phyloP scores from a whole-genome alignment of 306 rosid species.

The Quercus glauca region DNA sequence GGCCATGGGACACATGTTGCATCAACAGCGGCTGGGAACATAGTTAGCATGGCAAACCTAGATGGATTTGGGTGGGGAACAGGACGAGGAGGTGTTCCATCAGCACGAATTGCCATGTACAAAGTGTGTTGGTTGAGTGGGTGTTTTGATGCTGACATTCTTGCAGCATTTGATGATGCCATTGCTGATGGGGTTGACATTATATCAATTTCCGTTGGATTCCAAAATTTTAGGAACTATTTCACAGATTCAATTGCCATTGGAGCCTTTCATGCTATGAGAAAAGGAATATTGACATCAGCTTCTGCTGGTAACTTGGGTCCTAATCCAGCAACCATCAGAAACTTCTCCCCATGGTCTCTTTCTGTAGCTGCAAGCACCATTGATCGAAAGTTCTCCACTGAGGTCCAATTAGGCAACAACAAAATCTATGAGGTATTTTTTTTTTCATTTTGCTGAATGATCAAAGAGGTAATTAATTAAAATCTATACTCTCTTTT shows the following conservation, averaged over 20 bases:
- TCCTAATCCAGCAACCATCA: neutral
- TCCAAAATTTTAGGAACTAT: neutral
- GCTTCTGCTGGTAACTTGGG: conserved; percentile 8
- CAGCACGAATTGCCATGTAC: no score
- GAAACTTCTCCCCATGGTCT: conserved; percentile 6
- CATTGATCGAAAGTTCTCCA: conserved; percentile 1
- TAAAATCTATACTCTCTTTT: neutral
- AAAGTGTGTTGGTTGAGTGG: no score
- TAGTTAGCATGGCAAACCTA: no score
- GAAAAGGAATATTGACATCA: neutral
- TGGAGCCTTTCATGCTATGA: conserved; percentile 1
- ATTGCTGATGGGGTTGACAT: no score
- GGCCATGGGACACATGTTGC: no score
- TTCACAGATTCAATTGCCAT: neutral
- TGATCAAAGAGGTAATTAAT: neutral
- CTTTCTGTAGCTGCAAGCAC: conserved; percentile 19
- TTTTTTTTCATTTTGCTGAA: no score
- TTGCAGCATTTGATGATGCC: no score
- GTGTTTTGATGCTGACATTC: no score
- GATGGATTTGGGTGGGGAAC: no score
- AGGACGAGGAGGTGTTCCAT: no score
- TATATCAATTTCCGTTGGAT: no score
- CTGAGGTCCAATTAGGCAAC: conserved; percentile 7
- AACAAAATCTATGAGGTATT: conserved; percentile 5
- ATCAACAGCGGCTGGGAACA: no score